Percentiles rank a stretch among this genome's conserved stretches.
phyloP scores from a whole-genome alignment of 139 green algal genomes.

The Asterochloris sp. region DNA sequence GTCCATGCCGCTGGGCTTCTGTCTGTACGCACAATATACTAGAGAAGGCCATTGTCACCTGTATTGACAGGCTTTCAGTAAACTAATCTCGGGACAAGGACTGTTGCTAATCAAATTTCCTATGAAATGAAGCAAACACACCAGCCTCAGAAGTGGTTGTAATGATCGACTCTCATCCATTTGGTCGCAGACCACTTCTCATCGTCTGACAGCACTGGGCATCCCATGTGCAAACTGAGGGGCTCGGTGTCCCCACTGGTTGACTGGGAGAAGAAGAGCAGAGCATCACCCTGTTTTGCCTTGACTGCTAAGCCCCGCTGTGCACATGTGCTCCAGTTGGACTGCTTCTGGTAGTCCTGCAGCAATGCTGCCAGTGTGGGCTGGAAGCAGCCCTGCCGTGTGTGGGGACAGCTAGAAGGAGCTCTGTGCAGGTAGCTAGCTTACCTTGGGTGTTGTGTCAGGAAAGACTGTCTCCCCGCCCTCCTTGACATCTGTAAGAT shows the following conservation, averaged over 20 bases:
- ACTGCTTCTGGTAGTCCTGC: not conserved
- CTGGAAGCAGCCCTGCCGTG: not conserved
- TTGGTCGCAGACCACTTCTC: too few relatives aligned
- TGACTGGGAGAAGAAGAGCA: constrained; percentile 48
- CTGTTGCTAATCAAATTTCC: too few relatives aligned
- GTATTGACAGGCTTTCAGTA: too few relatives aligned
- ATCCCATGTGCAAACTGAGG: constrained; percentile 25
- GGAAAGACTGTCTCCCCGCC: constrained; percentile 38
- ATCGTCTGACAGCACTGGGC: constrained; percentile 15
- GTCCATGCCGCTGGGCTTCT: too few relatives aligned
- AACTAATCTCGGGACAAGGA: too few relatives aligned
- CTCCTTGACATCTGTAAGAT: constrained; percentile 55
- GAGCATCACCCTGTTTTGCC: constrained; percentile 43
- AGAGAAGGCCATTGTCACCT: too few relatives aligned
- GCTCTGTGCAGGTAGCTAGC: not conserved
- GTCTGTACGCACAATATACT: too few relatives aligned
- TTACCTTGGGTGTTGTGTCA: constrained; percentile 1
- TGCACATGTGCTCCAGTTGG: constrained; percentile 9
- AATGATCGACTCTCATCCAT: too few relatives aligned
- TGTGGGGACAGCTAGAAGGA: not conserved
- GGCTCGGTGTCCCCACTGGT: constrained; percentile 12
- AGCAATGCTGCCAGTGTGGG: not conserved
- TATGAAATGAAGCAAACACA: too few relatives aligned
- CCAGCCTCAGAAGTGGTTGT: too few relatives aligned
- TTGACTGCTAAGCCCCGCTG: constrained; percentile 36